A percentile compares a stretch with the other conserved stretches of the same genome.
Evolutionary conservation across 352 stramenopile species (phyloP).

Genomic region (Phytophthora parvispora): DNA sequence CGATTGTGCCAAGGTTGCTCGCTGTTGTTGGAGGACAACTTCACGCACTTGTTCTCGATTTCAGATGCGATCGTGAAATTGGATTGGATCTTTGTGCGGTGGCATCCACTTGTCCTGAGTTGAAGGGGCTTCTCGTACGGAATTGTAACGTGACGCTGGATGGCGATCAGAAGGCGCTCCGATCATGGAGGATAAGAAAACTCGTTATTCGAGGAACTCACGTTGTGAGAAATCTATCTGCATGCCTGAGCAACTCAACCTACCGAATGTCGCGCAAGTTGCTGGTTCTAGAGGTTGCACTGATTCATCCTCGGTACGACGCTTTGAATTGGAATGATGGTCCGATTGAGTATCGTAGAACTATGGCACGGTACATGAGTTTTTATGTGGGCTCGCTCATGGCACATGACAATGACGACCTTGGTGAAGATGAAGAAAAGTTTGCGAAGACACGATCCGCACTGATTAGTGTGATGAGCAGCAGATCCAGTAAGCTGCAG

Average conservation of each 20-base stretch:
- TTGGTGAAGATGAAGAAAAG: background rate
- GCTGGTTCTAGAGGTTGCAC: background rate
- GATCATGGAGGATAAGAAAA: background rate
- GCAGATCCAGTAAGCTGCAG: background rate
- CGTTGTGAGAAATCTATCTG: background rate
- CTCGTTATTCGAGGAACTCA: background rate
- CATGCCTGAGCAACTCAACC: background rate
- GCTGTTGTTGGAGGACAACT: background rate
- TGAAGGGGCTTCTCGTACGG: background rate
- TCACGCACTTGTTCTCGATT: background rate
- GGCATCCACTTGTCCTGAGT: background rate
- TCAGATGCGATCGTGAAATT: background rate
- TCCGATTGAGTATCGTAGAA: too few species aligned
- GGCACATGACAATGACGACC: background rate
- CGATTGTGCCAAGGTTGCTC: background rate
- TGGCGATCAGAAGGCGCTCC: background rate
- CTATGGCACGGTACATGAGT: too few species aligned
- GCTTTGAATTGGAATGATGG: too few species aligned
- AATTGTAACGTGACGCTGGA: background rate
- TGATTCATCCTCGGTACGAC: background rate
- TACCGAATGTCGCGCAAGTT: constrained; percentile 1
- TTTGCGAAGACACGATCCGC: background rate
- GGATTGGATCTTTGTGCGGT: background rate
- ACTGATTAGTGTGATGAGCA: background rate
- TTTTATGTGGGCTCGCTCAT: background rate